Conservation (phyloP, 805 yeast genomes). For the Starmerella etchellsii region DNA sequence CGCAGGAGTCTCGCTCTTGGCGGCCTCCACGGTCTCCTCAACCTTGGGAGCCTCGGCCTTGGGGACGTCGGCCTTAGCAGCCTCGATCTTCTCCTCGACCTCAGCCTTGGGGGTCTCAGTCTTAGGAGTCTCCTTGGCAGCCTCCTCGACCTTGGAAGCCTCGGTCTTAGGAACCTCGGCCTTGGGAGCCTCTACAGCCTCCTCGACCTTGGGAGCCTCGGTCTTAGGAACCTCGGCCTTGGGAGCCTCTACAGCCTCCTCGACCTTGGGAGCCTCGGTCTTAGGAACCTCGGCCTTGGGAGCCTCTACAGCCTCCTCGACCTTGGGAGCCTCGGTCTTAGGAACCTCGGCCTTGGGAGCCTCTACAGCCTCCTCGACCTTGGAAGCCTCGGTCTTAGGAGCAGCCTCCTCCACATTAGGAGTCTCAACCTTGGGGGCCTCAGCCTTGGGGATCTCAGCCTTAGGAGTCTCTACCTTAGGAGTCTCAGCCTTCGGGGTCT, state of each 20-base stretch:
- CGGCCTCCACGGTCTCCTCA: neutral
- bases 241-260: neutral
- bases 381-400: neutral
- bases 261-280: neutral
- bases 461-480: neutral
- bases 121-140: neutral
- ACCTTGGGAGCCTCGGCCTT: too few species aligned
- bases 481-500: neutral
- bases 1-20: neutral
- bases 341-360: too few species aligned
- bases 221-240: constrained; percentile 1
- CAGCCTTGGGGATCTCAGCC: constrained; percentile 1
- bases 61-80: too few species aligned
- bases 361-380: neutral
- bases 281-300: neutral
- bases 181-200: neutral
- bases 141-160: neutral
- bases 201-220: neutral
- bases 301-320: neutral
- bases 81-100: too few species aligned
- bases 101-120: neutral
- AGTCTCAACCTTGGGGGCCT: neutral
- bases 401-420: neutral
- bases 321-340: too few species aligned
- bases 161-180: neutral